Evolutionary conservation across 1,139 yeast species (phyloP), one percentile per base, ranked within the genome.

Genomic region (Kodamaea anthophila): DNA sequence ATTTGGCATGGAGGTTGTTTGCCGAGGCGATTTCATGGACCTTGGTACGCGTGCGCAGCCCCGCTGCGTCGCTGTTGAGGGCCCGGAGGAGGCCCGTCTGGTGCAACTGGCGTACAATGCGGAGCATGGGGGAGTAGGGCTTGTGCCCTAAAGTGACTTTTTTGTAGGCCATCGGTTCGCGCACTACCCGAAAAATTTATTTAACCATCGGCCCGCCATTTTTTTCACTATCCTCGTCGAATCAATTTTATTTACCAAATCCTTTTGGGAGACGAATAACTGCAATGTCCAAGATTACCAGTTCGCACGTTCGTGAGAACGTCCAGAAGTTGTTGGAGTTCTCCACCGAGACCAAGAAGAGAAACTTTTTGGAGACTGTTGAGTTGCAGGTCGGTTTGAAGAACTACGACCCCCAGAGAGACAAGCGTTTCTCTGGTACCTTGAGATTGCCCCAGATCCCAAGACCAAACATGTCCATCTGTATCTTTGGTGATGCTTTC

Each of bases 371-470:
- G 74, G 98, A 93, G 81, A 91, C 99, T 71, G 88, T 93, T 61
- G 99, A 93, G 77, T 82, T 93, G 67, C 98, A 93, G 77, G 95
- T 93, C 61, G 98, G 98, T 70, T 81, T 93, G 62, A 93, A 93
- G 91, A 91, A 91, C 94, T 93, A 93, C 76, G 99, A 93, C 72
- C 97, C 99, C 66, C 98, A 93, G 79, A 88, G 99, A 84, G 99
- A 93, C 74, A 93, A 93, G 91, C 97, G 99, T 86, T 93, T 93
- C 97, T 88, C 97, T 67, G 99, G 99, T 77, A 65, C 97, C 63
- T 82, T 93, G 76, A 91, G 82, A 77, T 80, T 93, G 60, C 99
- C 99, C 64, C 81, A 81, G 65, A 96, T 94, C 53, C 98, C 98
- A 77, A 93, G 99, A 81, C 99, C 99, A 74, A 91, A 91, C 96